Percentiles rank a stretch among this genome's conserved stretches.
Evolutionary conservation across 2,329 filamentous ascomycete genomes (phyloP).

Genomic region (Cladosporium sp.): DNA sequence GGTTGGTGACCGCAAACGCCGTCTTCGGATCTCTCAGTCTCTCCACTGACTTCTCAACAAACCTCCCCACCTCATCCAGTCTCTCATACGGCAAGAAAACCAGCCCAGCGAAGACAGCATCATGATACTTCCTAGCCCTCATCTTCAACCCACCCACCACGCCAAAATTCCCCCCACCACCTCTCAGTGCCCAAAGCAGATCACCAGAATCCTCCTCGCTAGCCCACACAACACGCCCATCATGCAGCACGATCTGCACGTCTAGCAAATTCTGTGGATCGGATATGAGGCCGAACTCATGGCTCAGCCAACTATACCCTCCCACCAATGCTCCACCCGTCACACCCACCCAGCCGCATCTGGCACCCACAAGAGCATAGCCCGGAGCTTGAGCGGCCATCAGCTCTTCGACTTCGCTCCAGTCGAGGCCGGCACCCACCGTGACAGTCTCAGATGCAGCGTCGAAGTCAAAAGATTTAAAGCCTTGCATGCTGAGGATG

Average conservation of each 20-base stretch:
- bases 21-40: slow-evolving; percentile 26
- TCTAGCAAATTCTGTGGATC: slow-evolving; percentile 41
- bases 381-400: slow-evolving; percentile 33
- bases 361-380: slow-evolving; percentile 34
- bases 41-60: slow-evolving; percentile 23
- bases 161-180: slow-evolving; percentile 36
- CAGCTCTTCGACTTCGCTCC: slow-evolving; percentile 35
- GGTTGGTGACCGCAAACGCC: slow-evolving; percentile 29
- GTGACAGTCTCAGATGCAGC: slow-evolving; percentile 27
- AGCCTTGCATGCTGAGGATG: slow-evolving; percentile 35
- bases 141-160: slow-evolving; percentile 29
- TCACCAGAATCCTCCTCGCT: slow-evolving; percentile 36
- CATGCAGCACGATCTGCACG: slow-evolving; percentile 35
- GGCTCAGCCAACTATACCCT: slow-evolving; percentile 38
- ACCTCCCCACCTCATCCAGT: slow-evolving; percentile 20
- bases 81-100: slow-evolving; percentile 21
- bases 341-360: slow-evolving; percentile 38
- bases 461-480: slow-evolving; percentile 36
- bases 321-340: slow-evolving; percentile 35
- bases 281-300: slow-evolving; percentile 35
- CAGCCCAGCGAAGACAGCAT: slow-evolving; percentile 24
- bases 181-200: slow-evolving; percentile 40
- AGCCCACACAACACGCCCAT: slow-evolving; percentile 38
- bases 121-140: slow-evolving; percentile 25
- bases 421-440: slow-evolving; percentile 36